Conservation (phyloP, 768 basidiomycete species). For the Podaxis mareebaensis region DNA sequence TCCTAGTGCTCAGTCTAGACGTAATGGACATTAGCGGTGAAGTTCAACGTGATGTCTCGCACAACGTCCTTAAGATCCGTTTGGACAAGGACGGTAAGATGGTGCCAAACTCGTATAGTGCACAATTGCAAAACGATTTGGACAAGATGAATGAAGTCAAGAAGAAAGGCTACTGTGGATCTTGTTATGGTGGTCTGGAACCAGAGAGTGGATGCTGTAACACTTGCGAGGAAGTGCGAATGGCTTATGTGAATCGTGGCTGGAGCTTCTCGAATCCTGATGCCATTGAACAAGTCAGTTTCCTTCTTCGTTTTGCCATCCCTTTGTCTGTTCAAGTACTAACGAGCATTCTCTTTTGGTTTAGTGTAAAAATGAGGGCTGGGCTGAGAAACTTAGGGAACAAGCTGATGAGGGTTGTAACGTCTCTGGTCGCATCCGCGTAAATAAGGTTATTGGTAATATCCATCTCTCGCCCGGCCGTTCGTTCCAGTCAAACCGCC, state of each 20-base stretch:
- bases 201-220: conserved; percentile 89
- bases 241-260: conserved; percentile 86
- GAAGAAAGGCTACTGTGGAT: conserved; percentile 80
- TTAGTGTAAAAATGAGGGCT: conserved; percentile 91
- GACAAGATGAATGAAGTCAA: conserved; percentile 73
- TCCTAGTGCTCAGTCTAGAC: conserved; percentile 87
- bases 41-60: conserved; percentile 86
- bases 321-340: background rate
- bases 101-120: conserved; percentile 55
- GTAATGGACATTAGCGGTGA: conserved; percentile 99
- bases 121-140: conserved; percentile 82
- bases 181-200: conserved; percentile 87
- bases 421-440: conserved; percentile 84
- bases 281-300: conserved; percentile 83
- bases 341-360: background rate
- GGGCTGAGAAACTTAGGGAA: conserved; percentile 90
- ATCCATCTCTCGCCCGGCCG: conserved; percentile 93
- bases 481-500: conserved; percentile 86
- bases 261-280: conserved; percentile 96
- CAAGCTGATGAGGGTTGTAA: conserved; percentile 96
- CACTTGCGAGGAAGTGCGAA: conserved; percentile 91
- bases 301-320: background rate
- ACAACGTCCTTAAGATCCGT: conserved; percentile 85
- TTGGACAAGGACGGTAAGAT: conserved; percentile 57
- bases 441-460: conserved; percentile 97